Conservation (phyloP, 257 asterid species). For the Capsicum baccatum region DNA sequence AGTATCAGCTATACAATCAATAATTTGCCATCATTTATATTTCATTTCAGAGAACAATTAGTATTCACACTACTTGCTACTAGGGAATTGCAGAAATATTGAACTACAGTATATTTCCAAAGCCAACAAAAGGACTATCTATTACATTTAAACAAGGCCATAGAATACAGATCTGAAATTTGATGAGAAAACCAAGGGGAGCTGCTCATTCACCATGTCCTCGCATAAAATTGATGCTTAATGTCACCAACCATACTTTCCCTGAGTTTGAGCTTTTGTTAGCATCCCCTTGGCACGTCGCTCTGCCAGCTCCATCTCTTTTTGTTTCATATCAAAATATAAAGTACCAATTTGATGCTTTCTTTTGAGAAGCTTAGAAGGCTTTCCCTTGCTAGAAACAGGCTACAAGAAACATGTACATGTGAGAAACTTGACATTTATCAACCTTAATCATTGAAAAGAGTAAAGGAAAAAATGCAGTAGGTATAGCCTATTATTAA, state of each 20-base stretch:
- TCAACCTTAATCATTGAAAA: not conserved
- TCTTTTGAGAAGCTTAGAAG: slow-evolving; percentile 87
- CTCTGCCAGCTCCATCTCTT: slow-evolving; percentile 82
- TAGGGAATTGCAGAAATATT: slow-evolving; percentile 11
- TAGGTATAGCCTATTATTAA: not conserved
- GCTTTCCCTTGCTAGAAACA: slow-evolving; percentile 80
- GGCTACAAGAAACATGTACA: slow-evolving; percentile 60
- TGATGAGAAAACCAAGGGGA: slow-evolving; percentile 1
- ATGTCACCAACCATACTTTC: slow-evolving; percentile 88
- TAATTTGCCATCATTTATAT: not conserved
- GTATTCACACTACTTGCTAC: not conserved
- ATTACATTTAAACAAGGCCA: not conserved
- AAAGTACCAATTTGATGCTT: slow-evolving; percentile 91
- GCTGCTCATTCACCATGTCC: slow-evolving; percentile 5
- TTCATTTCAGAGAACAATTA: not conserved
- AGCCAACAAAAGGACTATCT: not conserved
- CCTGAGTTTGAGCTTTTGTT: slow-evolving; percentile 98
- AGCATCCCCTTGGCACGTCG: slow-evolving; percentile 79
- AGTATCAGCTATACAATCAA: not conserved
- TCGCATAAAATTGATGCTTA: not conserved
- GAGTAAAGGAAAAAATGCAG: not conserved
- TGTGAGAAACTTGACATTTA: slow-evolving; percentile 18
- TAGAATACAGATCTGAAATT: not conserved
- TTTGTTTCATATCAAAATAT: slow-evolving; percentile 80
- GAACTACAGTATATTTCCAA: not conserved